Conservation (phyloP, 2,329 filamentous ascomycete species). For the Pestalotiopsis sp. region DNA sequence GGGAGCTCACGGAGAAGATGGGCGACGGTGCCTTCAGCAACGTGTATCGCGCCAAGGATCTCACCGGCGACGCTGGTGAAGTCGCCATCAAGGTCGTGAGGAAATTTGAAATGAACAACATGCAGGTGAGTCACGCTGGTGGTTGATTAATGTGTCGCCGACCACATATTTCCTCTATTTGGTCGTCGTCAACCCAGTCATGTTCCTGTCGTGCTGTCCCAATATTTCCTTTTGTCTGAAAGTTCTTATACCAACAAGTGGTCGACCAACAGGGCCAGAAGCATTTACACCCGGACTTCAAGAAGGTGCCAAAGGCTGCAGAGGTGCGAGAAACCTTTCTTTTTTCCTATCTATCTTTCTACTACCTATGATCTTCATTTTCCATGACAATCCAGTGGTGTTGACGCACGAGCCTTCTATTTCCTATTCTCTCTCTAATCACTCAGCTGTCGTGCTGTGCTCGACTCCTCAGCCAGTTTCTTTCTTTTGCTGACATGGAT, state of each 20-base stretch:
- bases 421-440: conserved; percentile 28
- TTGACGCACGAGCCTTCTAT: conserved; percentile 4
- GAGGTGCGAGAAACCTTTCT: conserved; percentile 77
- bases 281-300: conserved; percentile 95
- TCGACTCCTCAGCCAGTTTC: not conserved
- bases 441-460: conserved; percentile 21
- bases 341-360: conserved; percentile 31
- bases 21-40: conserved; percentile 99
- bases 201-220: conserved; percentile 20
- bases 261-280: conserved; percentile 73
- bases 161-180: conserved; percentile 21
- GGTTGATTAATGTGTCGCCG: conserved; percentile 28
- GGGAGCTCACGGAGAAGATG: conserved; percentile 93
- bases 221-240: conserved; percentile 30
- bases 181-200: conserved; percentile 13
- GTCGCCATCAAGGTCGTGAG: conserved; percentile 98
- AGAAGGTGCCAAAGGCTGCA: conserved; percentile 91
- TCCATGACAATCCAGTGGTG: not conserved
- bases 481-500: conserved; percentile 29
- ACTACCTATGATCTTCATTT: not conserved
- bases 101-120: conserved; percentile 98
- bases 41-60: conserved; percentile 87
- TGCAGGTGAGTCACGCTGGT: conserved; percentile 76
- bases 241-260: conserved; percentile 56
- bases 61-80: conserved; percentile 70